Conservation (phyloP, 2,329 filamentous ascomycete genomes). For the Fusarium sacchari region DNA sequence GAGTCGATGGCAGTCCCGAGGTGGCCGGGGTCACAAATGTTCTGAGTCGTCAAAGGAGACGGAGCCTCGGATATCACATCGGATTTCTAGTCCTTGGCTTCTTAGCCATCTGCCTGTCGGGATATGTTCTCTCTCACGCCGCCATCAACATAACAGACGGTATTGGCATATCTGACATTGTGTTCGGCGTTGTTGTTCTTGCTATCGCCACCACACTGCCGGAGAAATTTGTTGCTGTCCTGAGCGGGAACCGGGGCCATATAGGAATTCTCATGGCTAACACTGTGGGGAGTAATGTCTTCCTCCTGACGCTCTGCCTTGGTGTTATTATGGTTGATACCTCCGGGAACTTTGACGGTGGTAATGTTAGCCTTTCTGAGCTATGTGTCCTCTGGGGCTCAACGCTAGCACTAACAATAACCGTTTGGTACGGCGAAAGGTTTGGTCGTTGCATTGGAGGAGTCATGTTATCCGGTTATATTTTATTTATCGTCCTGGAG, state of each 20-base stretch:
- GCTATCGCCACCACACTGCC: neutral
- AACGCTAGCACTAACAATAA: neutral
- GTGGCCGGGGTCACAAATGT: fast-evolving
- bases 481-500: neutral
- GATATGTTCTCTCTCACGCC: neutral
- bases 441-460: neutral
- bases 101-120: neutral
- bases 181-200: neutral
- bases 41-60: fast-evolving
- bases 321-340: neutral
- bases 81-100: neutral
- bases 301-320: neutral
- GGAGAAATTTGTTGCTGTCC: neutral
- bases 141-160: neutral
- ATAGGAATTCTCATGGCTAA: neutral
- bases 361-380: fast-evolving
- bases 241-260: neutral
- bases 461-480: neutral
- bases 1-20: neutral
- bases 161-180: neutral
- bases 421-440: neutral
- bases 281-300: neutral
- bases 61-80: neutral
- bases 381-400: neutral
- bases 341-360: neutral